Conservation (phyloP, 768 basidiomycete species). For the Serendipita vermifera region DNA sequence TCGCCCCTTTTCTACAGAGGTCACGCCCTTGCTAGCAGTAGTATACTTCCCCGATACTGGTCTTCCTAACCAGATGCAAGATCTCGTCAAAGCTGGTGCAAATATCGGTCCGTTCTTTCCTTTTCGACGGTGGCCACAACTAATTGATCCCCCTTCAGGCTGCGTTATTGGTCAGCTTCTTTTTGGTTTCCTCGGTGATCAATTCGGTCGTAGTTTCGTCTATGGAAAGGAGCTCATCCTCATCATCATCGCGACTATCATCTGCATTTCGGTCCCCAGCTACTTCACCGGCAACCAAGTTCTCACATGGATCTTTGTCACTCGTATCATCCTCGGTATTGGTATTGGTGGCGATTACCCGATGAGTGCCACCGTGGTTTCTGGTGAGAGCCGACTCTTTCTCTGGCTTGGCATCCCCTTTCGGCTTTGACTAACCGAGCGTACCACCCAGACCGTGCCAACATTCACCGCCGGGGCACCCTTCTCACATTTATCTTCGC, state of each 20-base stretch:
- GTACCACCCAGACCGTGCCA: conserved; percentile 47
- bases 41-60: conserved; percentile 40
- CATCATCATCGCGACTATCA: conserved; percentile 64
- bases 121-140: background rate
- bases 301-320: conserved; percentile 52
- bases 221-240: conserved; percentile 43
- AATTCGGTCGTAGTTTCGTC: conserved; percentile 54
- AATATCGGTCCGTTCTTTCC: conserved; percentile 35
- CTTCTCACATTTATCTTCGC: conserved; percentile 67
- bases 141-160: conserved; percentile 18
- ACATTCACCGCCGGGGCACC: conserved; percentile 52
- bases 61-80: conserved; percentile 44
- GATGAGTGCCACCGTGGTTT: conserved; percentile 48
- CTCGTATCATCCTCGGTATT: conserved; percentile 60
- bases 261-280: conserved; percentile 53
- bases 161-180: conserved; percentile 39
- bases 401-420: background rate
- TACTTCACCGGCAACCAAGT: conserved; percentile 36
- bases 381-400: background rate
- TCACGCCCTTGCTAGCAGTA: conserved; percentile 54
- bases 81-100: conserved; percentile 51
- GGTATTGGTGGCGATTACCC: conserved; percentile 75
- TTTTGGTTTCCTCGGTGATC: conserved; percentile 41
- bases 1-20: conserved; percentile 16
- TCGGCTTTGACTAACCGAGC: background rate